Evolutionary conservation across 306 rosid genomes (phyloP).

Genomic region (Quercus glauca): DNA sequence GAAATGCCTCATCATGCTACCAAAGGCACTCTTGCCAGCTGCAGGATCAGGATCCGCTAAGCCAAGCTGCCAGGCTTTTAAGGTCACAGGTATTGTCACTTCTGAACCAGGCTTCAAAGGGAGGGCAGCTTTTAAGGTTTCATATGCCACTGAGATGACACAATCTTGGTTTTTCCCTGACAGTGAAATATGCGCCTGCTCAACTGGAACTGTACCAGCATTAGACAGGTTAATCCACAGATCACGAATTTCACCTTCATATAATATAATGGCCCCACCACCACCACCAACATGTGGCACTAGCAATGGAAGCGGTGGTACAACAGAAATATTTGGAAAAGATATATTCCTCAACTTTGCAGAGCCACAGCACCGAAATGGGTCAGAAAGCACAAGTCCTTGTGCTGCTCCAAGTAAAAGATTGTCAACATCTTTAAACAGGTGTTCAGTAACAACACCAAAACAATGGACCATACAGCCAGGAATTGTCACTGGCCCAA

Average conservation of each 20-base stretch:
- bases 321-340: constrained; percentile 82
- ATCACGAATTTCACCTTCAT: constrained; percentile 94
- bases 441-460: constrained; percentile 96
- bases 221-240: constrained; percentile 87
- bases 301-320: constrained; percentile 75
- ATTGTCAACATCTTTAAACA: constrained; percentile 95
- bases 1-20: constrained; percentile 51
- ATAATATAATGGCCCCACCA: constrained; percentile 88
- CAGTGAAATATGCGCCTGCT: constrained; percentile 84
- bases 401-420: constrained; percentile 90
- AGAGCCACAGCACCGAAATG: constrained; percentile 95
- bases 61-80: constrained; percentile 86
- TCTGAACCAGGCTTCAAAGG: constrained; percentile 93
- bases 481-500: constrained; percentile 75
- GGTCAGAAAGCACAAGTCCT: constrained; percentile 98
- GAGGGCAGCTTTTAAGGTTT: constrained; percentile 75
- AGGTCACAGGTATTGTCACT: constrained; percentile 88
- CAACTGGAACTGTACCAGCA: constrained; percentile 94
- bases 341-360: constrained; percentile 70
- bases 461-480: constrained; percentile 96
- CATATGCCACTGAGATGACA: constrained; percentile 63
- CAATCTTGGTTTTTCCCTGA: constrained; percentile 95
- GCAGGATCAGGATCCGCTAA: constrained; percentile 54
- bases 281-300: constrained; percentile 84
- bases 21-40: constrained; percentile 56